Evolutionary conservation across 768 basidiomycete species (phyloP).

Genomic region (Leccinum disarticulatum): DNA sequence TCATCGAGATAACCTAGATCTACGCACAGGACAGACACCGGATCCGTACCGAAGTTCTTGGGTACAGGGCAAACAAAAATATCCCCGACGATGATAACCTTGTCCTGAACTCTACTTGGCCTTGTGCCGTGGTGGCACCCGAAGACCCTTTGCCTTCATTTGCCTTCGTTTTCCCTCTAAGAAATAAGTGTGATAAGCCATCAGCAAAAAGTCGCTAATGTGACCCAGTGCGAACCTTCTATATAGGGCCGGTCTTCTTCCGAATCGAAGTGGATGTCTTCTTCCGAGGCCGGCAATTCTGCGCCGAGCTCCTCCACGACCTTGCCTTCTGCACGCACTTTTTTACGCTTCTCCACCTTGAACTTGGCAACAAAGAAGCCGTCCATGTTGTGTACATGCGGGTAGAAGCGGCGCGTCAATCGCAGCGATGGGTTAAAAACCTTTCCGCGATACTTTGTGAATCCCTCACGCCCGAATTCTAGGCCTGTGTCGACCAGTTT

Average conservation of each 20-base stretch:
- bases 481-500: conserved; percentile 92
- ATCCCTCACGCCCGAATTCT: conserved; percentile 91
- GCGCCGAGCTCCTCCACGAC: conserved; percentile 23
- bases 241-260: conserved; percentile 78
- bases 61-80: conserved; percentile 5
- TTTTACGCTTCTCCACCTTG: conserved; percentile 82
- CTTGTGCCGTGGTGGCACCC: conserved; percentile 56
- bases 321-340: conserved; percentile 37
- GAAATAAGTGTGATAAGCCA: background rate
- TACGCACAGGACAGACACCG: background rate
- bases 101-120: conserved; percentile 23
- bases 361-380: conserved; percentile 99
- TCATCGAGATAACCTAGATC: conserved; percentile 1
- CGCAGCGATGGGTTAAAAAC: conserved; percentile 75
- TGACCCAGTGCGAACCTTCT: conserved; percentile 55
- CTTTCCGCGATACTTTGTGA: conserved; percentile 88
- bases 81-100: conserved; percentile 13
- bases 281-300: conserved; percentile 28
- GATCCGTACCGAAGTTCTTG: background rate
- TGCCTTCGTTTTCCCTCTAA: conserved; percentile 72
- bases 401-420: conserved; percentile 88
- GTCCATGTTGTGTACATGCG: conserved; percentile 99
- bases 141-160: conserved; percentile 74
- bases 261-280: conserved; percentile 60
- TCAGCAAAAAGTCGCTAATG: background rate